These are phyloP conservation scores for Lithospermum erythrorhizon DNA, from an alignment of 257 asterid species.

Conservation along the genomic window DNA sequence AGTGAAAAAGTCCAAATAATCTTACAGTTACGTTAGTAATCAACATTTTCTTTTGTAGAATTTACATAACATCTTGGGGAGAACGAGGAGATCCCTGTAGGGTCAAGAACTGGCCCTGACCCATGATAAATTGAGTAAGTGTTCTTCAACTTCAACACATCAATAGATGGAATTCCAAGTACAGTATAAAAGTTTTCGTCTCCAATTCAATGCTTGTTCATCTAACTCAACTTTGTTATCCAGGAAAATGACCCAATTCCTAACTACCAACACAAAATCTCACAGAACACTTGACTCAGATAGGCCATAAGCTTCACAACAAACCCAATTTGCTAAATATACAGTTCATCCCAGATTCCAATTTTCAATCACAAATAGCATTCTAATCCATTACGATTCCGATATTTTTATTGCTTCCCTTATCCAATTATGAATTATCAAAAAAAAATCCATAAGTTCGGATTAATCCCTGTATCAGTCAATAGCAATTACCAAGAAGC, in stretches of 20 bases:
- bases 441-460: too few species aligned
- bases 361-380: not conserved
- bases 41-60: not conserved
- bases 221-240: not conserved
- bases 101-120: not conserved
- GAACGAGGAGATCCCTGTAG: not conserved
- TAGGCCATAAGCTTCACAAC: not conserved
- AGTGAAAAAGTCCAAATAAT: not conserved
- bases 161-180: not conserved
- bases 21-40: too few species aligned
- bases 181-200: too few species aligned
- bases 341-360: not conserved
- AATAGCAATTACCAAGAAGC: too few species aligned
- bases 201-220: too few species aligned
- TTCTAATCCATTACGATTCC: not conserved
- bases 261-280: not conserved
- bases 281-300: not conserved
- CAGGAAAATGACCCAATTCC: not conserved
- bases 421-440: not conserved
- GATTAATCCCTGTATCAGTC: too few species aligned
- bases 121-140: not conserved
- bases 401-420: not conserved
- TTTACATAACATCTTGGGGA: not conserved
- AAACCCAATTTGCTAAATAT: not conserved
- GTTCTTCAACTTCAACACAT: not conserved